phyloP scores from a whole-genome alignment of 176 grass and related monocot species.

The Oryza brachyantha region DNA sequence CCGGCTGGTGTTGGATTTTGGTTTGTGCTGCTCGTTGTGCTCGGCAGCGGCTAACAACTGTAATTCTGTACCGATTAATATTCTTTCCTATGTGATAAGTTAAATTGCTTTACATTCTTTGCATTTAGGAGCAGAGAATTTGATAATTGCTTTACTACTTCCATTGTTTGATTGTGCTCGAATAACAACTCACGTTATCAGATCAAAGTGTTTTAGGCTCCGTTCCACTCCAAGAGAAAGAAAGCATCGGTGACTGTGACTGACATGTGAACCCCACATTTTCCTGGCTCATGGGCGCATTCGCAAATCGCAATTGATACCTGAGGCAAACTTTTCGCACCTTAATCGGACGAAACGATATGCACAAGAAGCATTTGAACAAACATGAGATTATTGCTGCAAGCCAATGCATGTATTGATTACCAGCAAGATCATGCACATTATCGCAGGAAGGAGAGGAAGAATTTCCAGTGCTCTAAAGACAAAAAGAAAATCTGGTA shows the following conservation, averaged over 20 bases:
- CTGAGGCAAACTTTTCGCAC: too few relatives aligned
- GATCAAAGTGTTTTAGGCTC: too few relatives aligned
- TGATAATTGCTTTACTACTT: not conserved
- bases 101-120: not conserved
- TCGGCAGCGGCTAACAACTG: constrained; percentile 33
- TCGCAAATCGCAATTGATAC: too few relatives aligned
- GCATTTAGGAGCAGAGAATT: not conserved
- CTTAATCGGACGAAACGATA: not conserved
- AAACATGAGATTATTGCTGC: not conserved
- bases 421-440: constrained; percentile 28
- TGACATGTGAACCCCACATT: too few relatives aligned
- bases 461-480: not conserved
- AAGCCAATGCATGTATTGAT: constrained; percentile 9
- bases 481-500: not conserved
- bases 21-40: constrained; percentile 33
- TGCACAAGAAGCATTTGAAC: not conserved
- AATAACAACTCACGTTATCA: not conserved
- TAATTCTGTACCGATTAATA: constrained; percentile 37
- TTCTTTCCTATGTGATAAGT: constrained; percentile 28
- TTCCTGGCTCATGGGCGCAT: too few relatives aligned
- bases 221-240: too few relatives aligned
- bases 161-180: not conserved
- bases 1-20: constrained; percentile 24
- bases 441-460: constrained; percentile 3
- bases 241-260: too few relatives aligned